Evolutionary conservation across 2,329 filamentous ascomycete genomes (phyloP).

Genomic region (Talaromyces sp.): DNA sequence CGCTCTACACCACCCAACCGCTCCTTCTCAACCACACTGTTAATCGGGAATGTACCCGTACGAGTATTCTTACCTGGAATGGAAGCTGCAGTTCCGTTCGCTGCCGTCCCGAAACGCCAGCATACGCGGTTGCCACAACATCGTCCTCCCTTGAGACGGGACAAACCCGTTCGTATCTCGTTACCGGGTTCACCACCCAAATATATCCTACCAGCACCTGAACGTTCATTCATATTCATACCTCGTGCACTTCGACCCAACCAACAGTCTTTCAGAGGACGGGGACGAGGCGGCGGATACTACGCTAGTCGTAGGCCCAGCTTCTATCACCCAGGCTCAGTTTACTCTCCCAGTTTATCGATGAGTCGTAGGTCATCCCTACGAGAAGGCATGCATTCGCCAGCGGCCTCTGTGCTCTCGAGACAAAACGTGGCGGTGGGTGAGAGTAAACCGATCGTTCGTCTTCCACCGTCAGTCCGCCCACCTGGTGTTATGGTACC

Average conservation of each 20-base stretch:
- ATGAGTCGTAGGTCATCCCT: slow-evolving; percentile 82
- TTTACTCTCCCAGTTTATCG: slow-evolving; percentile 81
- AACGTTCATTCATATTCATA: slow-evolving; percentile 97
- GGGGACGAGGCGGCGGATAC: slow-evolving; percentile 67
- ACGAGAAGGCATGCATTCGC: slow-evolving; percentile 72
- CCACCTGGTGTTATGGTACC: slow-evolving; percentile 22
- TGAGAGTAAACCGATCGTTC: slow-evolving; percentile 66
- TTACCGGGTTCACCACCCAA: slow-evolving; percentile 72
- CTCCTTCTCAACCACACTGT: slow-evolving; percentile 74
- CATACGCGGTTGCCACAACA: slow-evolving; percentile 94
- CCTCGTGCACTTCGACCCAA: slow-evolving; percentile 89
- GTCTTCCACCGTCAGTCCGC: slow-evolving; percentile 63
- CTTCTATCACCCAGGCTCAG: slow-evolving; percentile 64
- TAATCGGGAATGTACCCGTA: slow-evolving; percentile 79
- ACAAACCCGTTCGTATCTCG: slow-evolving; percentile 94
- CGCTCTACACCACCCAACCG: slow-evolving; percentile 64
- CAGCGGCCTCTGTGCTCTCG: slow-evolving; percentile 71
- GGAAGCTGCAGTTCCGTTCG: slow-evolving; percentile 64
- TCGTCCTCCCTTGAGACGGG: slow-evolving; percentile 83
- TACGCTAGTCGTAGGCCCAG: slow-evolving; percentile 60
- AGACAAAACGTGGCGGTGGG: slow-evolving; percentile 59
- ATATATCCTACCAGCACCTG: slow-evolving; percentile 85
- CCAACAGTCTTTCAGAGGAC: slow-evolving; percentile 67
- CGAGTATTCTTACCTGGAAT: slow-evolving; percentile 75
- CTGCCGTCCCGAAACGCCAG: slow-evolving; percentile 75